Evolutionary conservation across 345 rosid genomes (phyloP).

Genomic region (Hibiscus trionum): DNA sequence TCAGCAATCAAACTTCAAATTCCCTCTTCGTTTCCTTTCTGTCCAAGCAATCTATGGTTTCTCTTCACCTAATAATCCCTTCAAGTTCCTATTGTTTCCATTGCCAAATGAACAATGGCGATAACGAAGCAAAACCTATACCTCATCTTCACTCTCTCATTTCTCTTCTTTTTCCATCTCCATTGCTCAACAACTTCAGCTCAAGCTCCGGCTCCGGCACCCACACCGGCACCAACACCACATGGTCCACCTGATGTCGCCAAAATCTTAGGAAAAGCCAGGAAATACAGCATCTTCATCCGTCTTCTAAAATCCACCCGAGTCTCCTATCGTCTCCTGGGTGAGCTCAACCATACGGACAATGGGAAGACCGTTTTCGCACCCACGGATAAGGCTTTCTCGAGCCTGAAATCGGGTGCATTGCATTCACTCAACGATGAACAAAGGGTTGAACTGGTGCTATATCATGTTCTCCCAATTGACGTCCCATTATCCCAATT

Average conservation of each 20-base stretch:
- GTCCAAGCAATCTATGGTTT: too few relatives aligned
- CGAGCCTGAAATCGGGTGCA: constrained; percentile 29
- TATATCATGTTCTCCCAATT: constrained; percentile 31
- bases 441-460: constrained; percentile 31
- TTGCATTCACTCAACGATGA: constrained; percentile 29
- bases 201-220: constrained; percentile 9
- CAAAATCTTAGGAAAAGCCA: too few relatives aligned
- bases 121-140: constrained; percentile 4
- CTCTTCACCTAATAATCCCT: too few relatives aligned
- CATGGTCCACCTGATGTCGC: constrained; percentile 34
- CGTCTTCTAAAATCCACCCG: too few relatives aligned
- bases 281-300: too few relatives aligned
- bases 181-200: constrained; percentile 17
- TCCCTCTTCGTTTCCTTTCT: too few relatives aligned
- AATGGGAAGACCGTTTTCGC: constrained; percentile 28
- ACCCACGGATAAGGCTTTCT: constrained; percentile 35
- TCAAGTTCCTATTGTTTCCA: too few relatives aligned
- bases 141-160: constrained; percentile 3
- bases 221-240: constrained; percentile 27
- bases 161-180: constrained; percentile 14
- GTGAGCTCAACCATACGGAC: too few relatives aligned
- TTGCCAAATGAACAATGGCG: not conserved
- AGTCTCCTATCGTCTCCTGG: too few relatives aligned
- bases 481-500: not conserved
- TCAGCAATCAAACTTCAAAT: too few relatives aligned